Percentiles rank a stretch among this genome's conserved stretches.
These are phyloP conservation scores for Arabidopsis thaliana DNA, from an alignment of 345 rosid species.

Conservation along the genomic window DNA sequence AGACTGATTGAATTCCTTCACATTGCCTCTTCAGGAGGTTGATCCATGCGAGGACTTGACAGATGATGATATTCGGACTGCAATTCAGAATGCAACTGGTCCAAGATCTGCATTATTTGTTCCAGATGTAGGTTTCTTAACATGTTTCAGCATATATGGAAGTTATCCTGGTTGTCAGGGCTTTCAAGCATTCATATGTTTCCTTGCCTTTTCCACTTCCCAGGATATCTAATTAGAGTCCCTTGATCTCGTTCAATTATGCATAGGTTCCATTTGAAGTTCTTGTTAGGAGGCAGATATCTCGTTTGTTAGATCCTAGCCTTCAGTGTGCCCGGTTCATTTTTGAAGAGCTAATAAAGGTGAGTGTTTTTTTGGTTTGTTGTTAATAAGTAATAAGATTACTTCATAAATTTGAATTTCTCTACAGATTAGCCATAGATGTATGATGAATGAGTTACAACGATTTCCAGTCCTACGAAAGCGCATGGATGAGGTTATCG, in stretches of 20 bases:
- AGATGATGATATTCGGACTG: conserved; percentile 68
- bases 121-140: conserved; percentile 57
- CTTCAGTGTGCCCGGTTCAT: conserved; percentile 71
- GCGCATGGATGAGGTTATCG: conserved; percentile 59
- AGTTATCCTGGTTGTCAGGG: conserved; percentile 29
- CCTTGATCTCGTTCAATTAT: conserved; percentile 6
- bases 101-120: conserved; percentile 66
- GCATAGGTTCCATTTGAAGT: conserved; percentile 75
- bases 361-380: conserved; percentile 53
- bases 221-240: conserved; percentile 9
- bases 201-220: conserved; percentile 16
- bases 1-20: conserved; percentile 25
- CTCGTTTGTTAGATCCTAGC: conserved; percentile 67
- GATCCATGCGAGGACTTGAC: conserved; percentile 72
- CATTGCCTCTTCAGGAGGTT: conserved; percentile 53
- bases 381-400: conserved; percentile 41
- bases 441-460: conserved; percentile 57
- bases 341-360: conserved; percentile 71
- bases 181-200: conserved; percentile 1
- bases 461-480: conserved; percentile 67
- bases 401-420: conserved; percentile 20
- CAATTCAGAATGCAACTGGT: conserved; percentile 71
- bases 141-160: conserved; percentile 20
- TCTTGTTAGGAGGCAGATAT: conserved; percentile 67
- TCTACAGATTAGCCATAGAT: conserved; percentile 62